Evolutionary conservation across 1,284 basidiomycete genomes (phyloP).

Genomic region (Pseudozyma hubeiensis): DNA sequence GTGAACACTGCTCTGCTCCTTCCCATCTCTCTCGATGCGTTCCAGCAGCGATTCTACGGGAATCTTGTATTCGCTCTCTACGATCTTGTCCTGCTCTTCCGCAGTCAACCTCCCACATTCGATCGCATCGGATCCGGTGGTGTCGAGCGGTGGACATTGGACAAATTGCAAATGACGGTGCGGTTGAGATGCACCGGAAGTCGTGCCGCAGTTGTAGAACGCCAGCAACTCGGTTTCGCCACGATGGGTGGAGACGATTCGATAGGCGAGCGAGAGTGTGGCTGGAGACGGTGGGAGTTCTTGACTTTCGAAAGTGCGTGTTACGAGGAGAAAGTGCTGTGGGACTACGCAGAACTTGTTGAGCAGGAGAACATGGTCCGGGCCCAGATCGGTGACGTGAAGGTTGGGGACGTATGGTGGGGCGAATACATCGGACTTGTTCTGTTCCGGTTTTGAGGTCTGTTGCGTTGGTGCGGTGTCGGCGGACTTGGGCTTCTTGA

Average conservation of each 20-base stretch:
- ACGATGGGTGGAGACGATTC: slow-evolving; percentile 44
- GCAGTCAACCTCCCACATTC: neutral
- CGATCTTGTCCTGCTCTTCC: slow-evolving; percentile 34
- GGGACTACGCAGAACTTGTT: slow-evolving; percentile 68
- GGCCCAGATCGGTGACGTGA: slow-evolving; percentile 49
- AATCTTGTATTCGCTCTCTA: slow-evolving; percentile 36
- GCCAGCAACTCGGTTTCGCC: slow-evolving; percentile 46
- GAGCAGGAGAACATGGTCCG: slow-evolving; percentile 57
- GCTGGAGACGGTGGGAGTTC: slow-evolving; percentile 60
- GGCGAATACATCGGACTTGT: slow-evolving; percentile 61
- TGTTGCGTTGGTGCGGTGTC: neutral
- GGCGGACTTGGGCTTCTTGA: slow-evolving; percentile 56
- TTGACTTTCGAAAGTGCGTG: slow-evolving; percentile 58
- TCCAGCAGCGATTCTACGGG: slow-evolving; percentile 61
- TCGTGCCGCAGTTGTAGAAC: slow-evolving; percentile 66
- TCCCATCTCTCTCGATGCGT: slow-evolving; percentile 60
- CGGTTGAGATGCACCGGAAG: slow-evolving; percentile 61
- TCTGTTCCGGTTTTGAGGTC: slow-evolving; percentile 44
- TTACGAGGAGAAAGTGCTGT: slow-evolving; percentile 65
- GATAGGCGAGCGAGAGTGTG: slow-evolving; percentile 57
- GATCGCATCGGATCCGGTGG: slow-evolving; percentile 11
- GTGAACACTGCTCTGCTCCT: slow-evolving; percentile 56
- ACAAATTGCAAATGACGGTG: slow-evolving; percentile 66
- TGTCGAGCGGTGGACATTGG: slow-evolving; percentile 44
- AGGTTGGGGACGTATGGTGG: slow-evolving; percentile 67